Evolutionary conservation across 2,329 filamentous ascomycete genomes (phyloP).

Genomic region (Ophiostoma montium): DNA sequence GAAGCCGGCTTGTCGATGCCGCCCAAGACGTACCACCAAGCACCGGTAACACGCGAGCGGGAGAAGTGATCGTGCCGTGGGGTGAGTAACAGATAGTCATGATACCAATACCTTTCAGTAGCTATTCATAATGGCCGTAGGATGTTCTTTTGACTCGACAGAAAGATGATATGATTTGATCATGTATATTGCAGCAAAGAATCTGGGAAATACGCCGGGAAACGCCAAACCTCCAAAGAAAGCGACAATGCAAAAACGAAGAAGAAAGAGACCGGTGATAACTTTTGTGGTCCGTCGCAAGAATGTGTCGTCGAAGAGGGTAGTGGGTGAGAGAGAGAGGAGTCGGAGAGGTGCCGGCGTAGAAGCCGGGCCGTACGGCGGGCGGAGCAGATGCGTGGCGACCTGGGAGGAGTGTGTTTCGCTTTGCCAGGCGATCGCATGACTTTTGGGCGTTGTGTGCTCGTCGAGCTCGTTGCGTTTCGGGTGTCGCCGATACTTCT

Average conservation of each 20-base stretch:
- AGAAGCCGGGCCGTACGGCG: no score
- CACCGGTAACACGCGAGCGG: constrained; percentile 4
- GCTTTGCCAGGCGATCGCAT: no score
- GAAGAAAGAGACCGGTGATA: background rate
- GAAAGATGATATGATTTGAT: background rate
- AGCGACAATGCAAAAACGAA: background rate
- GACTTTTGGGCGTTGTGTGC: background rate
- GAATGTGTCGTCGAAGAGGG: background rate
- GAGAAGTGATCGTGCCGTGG: constrained; percentile 2
- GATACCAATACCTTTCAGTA: no score
- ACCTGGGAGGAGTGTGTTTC: background rate
- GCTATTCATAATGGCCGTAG: no score
- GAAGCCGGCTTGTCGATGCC: constrained; percentile 33
- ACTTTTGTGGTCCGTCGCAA: constrained; percentile 1
- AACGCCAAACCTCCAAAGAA: constrained; percentile 6
- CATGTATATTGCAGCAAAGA: background rate
- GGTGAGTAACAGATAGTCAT: background rate
- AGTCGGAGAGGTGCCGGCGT: background rate
- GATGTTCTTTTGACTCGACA: no score
- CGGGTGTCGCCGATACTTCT: no score
- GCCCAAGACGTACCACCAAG: constrained; percentile 26
- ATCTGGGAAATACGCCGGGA: constrained; percentile 4
- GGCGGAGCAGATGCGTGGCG: background rate
- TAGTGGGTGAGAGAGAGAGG: background rate
- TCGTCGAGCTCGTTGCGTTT: no score